phyloP scores from a whole-genome alignment of 768 basidiomycete genomes.

The Amanita rimosa region DNA sequence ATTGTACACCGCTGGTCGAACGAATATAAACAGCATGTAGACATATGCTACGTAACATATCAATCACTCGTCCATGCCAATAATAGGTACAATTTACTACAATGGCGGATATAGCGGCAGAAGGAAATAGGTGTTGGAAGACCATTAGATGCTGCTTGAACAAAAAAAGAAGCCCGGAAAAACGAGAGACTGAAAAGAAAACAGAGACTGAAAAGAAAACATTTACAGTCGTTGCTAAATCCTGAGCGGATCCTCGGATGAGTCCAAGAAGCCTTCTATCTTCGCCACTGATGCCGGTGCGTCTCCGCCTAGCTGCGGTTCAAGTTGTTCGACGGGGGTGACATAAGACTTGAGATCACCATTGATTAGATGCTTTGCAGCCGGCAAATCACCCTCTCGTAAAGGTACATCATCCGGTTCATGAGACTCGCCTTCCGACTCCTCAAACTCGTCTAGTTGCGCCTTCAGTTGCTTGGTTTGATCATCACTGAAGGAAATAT shows the following conservation, averaged over 20 bases:
- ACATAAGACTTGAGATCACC: constrained; percentile 26
- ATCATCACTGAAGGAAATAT: constrained; percentile 43
- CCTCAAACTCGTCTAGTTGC: constrained; percentile 53
- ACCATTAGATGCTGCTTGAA: constrained; percentile 15
- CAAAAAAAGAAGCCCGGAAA: constrained; percentile 10
- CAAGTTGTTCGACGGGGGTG: constrained; percentile 35
- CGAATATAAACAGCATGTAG: not conserved
- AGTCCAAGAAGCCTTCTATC: constrained; percentile 55
- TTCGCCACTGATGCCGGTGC: constrained; percentile 39
- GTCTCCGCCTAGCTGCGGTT: constrained; percentile 41
- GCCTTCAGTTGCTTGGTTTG: constrained; percentile 46
- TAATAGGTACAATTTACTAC: not conserved
- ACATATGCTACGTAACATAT: constrained; percentile 2
- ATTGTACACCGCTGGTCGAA: not conserved
- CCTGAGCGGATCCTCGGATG: constrained; percentile 48
- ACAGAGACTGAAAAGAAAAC: not conserved
- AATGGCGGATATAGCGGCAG: constrained; percentile 4
- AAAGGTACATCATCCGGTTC: constrained; percentile 11
- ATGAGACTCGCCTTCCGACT: constrained; percentile 22
- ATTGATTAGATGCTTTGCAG: constrained; percentile 32
- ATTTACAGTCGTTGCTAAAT: constrained; percentile 3
- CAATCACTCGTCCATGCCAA: constrained; percentile 4
- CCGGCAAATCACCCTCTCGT: constrained; percentile 33
- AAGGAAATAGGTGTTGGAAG: constrained; percentile 1
- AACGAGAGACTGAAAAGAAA: constrained; percentile 6